Conservation (phyloP, 192 early-diverging fungal genomes). For the Rhizophagus sp. region DNA sequence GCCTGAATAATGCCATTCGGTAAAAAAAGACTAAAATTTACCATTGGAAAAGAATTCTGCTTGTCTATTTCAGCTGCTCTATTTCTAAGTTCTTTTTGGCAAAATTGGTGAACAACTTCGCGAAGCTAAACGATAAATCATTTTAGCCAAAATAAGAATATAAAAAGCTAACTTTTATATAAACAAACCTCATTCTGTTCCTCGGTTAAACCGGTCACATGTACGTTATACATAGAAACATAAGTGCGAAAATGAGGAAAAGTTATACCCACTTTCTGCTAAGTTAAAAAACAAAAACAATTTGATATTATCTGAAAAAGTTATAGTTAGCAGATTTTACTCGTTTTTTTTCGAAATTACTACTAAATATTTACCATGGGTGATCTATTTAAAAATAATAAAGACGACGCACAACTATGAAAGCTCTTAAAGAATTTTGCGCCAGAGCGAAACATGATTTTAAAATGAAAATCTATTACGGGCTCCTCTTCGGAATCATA, state of each 20-base stretch:
- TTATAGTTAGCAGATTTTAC: too few relatives aligned
- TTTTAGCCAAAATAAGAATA: background rate
- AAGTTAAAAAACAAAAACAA: background rate
- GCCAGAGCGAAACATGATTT: too few relatives aligned
- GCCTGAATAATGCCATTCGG: background rate
- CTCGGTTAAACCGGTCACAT: slow-evolving; percentile 73
- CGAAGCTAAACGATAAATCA: slow-evolving; percentile 57
- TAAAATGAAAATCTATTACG: too few relatives aligned
- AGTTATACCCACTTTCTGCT: background rate
- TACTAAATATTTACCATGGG: too few relatives aligned
- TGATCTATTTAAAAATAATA: too few relatives aligned
- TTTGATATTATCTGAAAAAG: too few relatives aligned
- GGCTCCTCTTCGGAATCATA: too few relatives aligned
- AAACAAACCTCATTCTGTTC: slow-evolving; percentile 63
- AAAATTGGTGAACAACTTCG: slow-evolving; percentile 72
- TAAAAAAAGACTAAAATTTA: slow-evolving; percentile 18
- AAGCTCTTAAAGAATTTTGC: too few relatives aligned
- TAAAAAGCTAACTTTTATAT: background rate
- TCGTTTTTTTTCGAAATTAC: too few relatives aligned
- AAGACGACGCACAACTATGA: too few relatives aligned
- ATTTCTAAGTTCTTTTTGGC: slow-evolving; percentile 78
- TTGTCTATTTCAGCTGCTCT: slow-evolving; percentile 82
- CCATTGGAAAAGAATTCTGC: slow-evolving; percentile 85
- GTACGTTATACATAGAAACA: slow-evolving; percentile 63
- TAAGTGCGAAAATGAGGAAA: background rate